Evolutionary conservation across 1,284 basidiomycete genomes (phyloP).

Genomic region (Thecaphora thlaspeos): DNA sequence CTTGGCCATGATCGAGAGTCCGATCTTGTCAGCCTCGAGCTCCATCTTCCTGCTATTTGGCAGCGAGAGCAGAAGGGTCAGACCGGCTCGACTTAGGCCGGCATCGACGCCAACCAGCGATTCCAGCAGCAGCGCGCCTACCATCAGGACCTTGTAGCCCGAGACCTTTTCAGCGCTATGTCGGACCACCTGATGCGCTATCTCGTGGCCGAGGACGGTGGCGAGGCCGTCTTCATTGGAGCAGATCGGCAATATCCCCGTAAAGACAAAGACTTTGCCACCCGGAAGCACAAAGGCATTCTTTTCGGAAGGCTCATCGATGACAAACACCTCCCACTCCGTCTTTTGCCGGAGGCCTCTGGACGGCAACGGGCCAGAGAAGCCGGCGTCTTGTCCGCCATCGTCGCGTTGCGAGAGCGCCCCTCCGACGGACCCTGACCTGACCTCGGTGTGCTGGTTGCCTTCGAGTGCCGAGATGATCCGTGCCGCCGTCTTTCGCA

Average conservation of each 20-base stretch:
- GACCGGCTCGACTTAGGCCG: constrained; percentile 52
- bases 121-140: constrained; percentile 30
- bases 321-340: constrained; percentile 74
- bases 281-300: constrained; percentile 80
- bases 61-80: constrained; percentile 67
- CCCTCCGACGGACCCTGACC: no score
- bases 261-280: constrained; percentile 76
- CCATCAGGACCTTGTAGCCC: constrained; percentile 46
- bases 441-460: no score
- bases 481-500: constrained; percentile 65
- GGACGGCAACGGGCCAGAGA: no score
- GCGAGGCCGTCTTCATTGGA: constrained; percentile 79
- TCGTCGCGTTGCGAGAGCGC: no score
- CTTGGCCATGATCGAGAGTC: constrained; percentile 63
- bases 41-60: constrained; percentile 83
- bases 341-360: constrained; percentile 14
- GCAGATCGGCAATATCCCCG: constrained; percentile 80
- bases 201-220: constrained; percentile 81
- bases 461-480: constrained; percentile 70
- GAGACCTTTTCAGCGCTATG: constrained; percentile 53
- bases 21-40: constrained; percentile 74
- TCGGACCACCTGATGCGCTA: constrained; percentile 67
- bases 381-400: no score
- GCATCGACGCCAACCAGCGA: constrained; percentile 37
- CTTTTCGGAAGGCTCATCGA: constrained; percentile 68